Conservation (phyloP, 306 rosid genomes). For the Rosa persica region DNA sequence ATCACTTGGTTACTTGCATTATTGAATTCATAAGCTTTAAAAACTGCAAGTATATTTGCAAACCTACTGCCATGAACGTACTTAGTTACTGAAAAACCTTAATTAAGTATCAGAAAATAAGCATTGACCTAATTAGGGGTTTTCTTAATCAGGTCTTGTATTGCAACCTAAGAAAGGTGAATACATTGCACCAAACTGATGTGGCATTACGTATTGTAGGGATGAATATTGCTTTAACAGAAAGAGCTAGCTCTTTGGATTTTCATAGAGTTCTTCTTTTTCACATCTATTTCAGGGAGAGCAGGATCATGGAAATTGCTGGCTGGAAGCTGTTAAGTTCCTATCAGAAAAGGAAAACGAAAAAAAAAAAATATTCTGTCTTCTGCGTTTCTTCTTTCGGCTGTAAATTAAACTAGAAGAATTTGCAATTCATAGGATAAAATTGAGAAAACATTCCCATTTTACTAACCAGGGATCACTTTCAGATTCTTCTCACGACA, state of each 20-base stretch:
- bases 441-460: background rate
- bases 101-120: background rate
- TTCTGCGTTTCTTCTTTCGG: conserved; percentile 3
- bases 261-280: background rate
- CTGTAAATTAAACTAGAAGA: background rate
- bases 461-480: background rate
- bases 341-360: background rate
- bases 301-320: background rate
- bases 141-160: background rate
- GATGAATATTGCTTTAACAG: conserved; percentile 44
- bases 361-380: background rate
- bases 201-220: conserved; percentile 30
- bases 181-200: conserved; percentile 14
- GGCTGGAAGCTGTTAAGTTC: background rate
- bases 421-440: background rate
- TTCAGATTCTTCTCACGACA: background rate
- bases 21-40: background rate
- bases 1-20: background rate
- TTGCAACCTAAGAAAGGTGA: background rate
- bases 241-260: background rate
- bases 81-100: background rate
- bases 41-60: background rate
- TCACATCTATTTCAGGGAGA: background rate
- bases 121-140: background rate
- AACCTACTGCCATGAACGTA: background rate